These are phyloP conservation scores for Aureobasidium namibiae DNA, from an alignment of 2,329 filamentous ascomycete genomes.

Conservation along the genomic window DNA sequence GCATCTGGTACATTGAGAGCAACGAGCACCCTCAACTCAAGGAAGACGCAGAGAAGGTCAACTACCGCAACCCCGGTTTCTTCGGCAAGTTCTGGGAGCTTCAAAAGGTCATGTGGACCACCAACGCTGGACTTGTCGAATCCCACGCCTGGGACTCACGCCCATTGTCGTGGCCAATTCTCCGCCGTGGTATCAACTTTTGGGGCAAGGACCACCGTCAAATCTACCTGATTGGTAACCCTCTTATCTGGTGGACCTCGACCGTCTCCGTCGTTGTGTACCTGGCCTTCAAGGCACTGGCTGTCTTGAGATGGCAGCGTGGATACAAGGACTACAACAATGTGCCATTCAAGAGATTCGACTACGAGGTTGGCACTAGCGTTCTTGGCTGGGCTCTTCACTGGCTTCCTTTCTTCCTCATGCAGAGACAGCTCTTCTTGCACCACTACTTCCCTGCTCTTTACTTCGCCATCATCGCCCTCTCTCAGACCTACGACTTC, in stretches of 20 bases:
- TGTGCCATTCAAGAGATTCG: slow-evolving; percentile 85
- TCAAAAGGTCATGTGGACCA: slow-evolving; percentile 97
- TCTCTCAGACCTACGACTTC: slow-evolving; percentile 88
- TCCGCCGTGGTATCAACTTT: slow-evolving; percentile 96
- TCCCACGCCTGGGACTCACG: slow-evolving; percentile 98
- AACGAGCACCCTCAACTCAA: slow-evolving; percentile 77
- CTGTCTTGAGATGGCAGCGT: slow-evolving; percentile 88
- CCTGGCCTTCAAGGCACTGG: slow-evolving; percentile 74
- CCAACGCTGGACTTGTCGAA: slow-evolving; percentile 91
- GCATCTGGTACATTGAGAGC: slow-evolving; percentile 90
- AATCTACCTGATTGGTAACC: slow-evolving; percentile 94
- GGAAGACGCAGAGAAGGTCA: slow-evolving; percentile 78
- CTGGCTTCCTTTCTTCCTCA: slow-evolving; percentile 98
- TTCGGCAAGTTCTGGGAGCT: slow-evolving; percentile 97
- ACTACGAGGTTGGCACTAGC: slow-evolving; percentile 87
- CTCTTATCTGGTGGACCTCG: slow-evolving; percentile 87
- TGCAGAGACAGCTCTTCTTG: slow-evolving; percentile 95
- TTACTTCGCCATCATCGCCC: slow-evolving; percentile 84
- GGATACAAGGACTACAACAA: slow-evolving; percentile 79
- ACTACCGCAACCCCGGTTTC: slow-evolving; percentile 91
- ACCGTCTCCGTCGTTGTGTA: slow-evolving; percentile 72
- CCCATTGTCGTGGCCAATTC: slow-evolving; percentile 83
- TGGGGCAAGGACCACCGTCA: slow-evolving; percentile 93
- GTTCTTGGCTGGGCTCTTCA: slow-evolving; percentile 95
- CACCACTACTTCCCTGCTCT: slow-evolving; percentile 98